phyloP scores from a whole-genome alignment of 768 basidiomycete species.

The Leccinum sublutescens region DNA sequence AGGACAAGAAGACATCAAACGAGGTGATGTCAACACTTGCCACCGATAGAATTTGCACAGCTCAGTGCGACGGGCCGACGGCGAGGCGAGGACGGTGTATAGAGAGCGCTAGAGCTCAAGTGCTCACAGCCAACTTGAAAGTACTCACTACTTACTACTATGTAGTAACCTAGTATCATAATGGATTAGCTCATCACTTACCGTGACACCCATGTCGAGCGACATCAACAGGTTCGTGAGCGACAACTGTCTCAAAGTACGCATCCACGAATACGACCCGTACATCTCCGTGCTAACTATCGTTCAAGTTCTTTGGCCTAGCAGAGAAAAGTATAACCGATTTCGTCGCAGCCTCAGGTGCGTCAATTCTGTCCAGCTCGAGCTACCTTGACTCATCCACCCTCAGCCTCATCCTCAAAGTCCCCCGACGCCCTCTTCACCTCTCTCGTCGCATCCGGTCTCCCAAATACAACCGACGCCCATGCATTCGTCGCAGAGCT shows the following conservation, averaged over 20 bases:
- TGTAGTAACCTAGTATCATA: not conserved
- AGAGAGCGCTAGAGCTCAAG: too few species aligned
- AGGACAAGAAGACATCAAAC: not conserved
- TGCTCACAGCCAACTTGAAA: too few species aligned
- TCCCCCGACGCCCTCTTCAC: conserved; percentile 74
- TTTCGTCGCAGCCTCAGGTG: conserved; percentile 85
- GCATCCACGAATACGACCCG: conserved; percentile 18
- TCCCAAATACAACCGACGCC: conserved; percentile 78
- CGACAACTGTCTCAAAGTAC: conserved; percentile 71
- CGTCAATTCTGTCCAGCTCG: conserved; percentile 13
- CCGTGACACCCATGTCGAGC: conserved; percentile 47
- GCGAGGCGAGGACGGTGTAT: too few species aligned
- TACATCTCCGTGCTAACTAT: not conserved
- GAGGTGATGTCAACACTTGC: too few species aligned
- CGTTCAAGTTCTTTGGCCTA: conserved; percentile 70
- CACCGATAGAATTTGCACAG: too few species aligned
- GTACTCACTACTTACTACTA: too few species aligned
- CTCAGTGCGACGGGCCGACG: too few species aligned
- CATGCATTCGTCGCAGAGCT: conserved; percentile 80
- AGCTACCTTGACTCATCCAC: not conserved
- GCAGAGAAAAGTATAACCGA: conserved; percentile 83
- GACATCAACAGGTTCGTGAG: conserved; percentile 71
- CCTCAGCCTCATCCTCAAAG: conserved; percentile 73
- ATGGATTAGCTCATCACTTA: not conserved
- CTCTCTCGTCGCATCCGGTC: conserved; percentile 71